Conservation (phyloP, 306 rosid species). For the Dalbergia cochinchinensis region DNA sequence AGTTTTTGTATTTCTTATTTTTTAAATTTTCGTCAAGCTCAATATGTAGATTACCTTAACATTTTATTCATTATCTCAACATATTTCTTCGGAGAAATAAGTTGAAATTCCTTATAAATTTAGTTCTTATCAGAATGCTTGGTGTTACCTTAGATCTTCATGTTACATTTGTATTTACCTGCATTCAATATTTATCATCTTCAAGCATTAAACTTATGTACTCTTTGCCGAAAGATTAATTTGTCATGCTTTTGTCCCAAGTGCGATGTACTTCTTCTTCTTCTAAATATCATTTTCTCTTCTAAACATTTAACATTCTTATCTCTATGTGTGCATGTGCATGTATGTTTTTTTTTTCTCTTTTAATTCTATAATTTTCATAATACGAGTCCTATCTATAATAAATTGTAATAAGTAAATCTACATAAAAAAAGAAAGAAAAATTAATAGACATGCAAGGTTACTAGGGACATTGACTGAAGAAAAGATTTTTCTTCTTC, state of each 20-base stretch:
- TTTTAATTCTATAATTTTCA: neutral
- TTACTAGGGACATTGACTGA: no score
- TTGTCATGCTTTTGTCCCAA: no score
- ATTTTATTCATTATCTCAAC: conserved; percentile 34
- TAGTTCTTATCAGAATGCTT: neutral
- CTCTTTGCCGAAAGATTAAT: neutral
- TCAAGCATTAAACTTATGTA: neutral
- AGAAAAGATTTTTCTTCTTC: conserved; percentile 21
- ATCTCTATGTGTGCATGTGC: conserved; percentile 42
- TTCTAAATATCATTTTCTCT: neutral
- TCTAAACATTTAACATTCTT: neutral
- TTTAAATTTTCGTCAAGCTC: neutral
- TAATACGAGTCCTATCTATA: neutral
- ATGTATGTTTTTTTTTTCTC: no score
- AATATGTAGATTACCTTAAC: conserved; percentile 26
- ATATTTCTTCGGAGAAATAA: conserved; percentile 14
- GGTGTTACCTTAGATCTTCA: conserved; percentile 22
- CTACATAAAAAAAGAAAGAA: neutral
- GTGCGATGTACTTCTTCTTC: neutral
- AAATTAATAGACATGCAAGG: no score
- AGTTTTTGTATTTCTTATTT: neutral
- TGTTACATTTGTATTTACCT: neutral
- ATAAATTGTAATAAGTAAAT: neutral
- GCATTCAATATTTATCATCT: neutral
- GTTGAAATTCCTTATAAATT: conserved; percentile 9